Conservation (phyloP, 768 basidiomycete species). For the Leucosporidium yakuticum region DNA sequence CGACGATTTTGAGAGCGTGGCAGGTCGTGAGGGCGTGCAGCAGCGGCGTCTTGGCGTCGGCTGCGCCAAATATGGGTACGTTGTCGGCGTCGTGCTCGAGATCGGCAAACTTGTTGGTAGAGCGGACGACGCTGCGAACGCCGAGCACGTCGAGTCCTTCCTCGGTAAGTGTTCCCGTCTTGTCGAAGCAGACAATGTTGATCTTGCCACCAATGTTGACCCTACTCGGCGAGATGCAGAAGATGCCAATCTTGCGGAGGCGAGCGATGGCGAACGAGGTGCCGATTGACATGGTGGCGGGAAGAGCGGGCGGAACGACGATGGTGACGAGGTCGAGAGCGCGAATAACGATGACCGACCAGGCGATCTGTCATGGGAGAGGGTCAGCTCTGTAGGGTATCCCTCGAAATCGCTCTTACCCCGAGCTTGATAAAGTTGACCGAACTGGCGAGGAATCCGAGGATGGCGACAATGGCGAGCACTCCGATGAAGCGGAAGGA, state of each 20-base stretch:
- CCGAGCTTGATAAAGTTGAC: slow-evolving; percentile 86
- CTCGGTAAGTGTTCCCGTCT: slow-evolving; percentile 96
- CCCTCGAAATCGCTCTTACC: too few relatives aligned
- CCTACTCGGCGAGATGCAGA: slow-evolving; percentile 91
- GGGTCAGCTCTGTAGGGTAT: slow-evolving; percentile 24
- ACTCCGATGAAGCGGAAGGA: slow-evolving; percentile 69
- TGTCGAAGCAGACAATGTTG: slow-evolving; percentile 97
- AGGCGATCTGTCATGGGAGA: slow-evolving; percentile 56
- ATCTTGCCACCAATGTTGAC: slow-evolving; percentile 94
- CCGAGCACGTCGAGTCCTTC: slow-evolving; percentile 96
- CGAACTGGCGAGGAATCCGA: slow-evolving; percentile 87
- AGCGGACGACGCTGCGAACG: slow-evolving; percentile 74
- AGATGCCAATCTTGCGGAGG: slow-evolving; percentile 78
- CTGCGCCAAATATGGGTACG: slow-evolving; percentile 56
- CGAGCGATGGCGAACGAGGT: slow-evolving; percentile 89
- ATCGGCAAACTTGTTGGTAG: slow-evolving; percentile 71
- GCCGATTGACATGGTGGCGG: slow-evolving; percentile 93
- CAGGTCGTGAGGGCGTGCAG: slow-evolving; percentile 91
- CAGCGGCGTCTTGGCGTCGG: slow-evolving; percentile 69
- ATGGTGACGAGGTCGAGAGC: slow-evolving; percentile 93
- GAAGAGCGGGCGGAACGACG: slow-evolving; percentile 93
- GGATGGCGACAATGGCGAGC: slow-evolving; percentile 77
- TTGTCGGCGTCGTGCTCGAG: slow-evolving; percentile 80
- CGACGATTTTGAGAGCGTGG: slow-evolving; percentile 86
- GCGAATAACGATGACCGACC: slow-evolving; percentile 83